These are phyloP conservation scores for Lactarius vividus DNA, from an alignment of 768 basidiomycete species.

Conservation along the genomic window DNA sequence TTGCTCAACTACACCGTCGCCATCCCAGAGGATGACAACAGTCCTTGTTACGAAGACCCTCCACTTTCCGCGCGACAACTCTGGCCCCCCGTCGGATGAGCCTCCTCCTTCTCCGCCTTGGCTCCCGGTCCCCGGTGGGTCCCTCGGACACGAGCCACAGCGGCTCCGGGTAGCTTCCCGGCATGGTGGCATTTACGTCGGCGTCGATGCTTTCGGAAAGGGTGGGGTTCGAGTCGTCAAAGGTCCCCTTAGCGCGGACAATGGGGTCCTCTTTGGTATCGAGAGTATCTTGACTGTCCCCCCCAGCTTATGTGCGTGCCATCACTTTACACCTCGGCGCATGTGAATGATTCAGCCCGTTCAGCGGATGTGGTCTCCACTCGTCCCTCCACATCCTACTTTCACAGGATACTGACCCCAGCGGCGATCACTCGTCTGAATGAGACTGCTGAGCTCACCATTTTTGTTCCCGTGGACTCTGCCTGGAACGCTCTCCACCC, in stretches of 20 bases:
- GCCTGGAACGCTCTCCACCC: conserved; percentile 80
- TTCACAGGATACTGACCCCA: conserved; percentile 66
- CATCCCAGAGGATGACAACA: conserved; percentile 42
- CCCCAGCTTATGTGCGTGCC: conserved; percentile 60
- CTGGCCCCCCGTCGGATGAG: conserved; percentile 60
- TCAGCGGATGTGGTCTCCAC: conserved; percentile 60
- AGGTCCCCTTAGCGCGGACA: conserved; percentile 53
- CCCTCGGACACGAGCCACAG: conserved; percentile 80
- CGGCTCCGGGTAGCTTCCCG: conserved; percentile 61
- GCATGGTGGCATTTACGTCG: conserved; percentile 53
- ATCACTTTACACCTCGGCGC: conserved; percentile 12
- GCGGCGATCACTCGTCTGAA: conserved; percentile 58
- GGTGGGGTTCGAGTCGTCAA: conserved; percentile 69
- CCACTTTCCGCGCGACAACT: conserved; percentile 60
- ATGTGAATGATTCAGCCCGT: conserved; percentile 1
- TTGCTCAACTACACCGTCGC: conserved; percentile 78
- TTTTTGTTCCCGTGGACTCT: conserved; percentile 84
- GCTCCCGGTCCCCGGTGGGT: conserved; percentile 80
- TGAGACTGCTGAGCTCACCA: conserved; percentile 67
- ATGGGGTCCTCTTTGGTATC: conserved; percentile 78
- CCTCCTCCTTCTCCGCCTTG: conserved; percentile 80
- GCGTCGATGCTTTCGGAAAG: conserved; percentile 76
- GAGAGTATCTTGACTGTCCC: conserved; percentile 74
- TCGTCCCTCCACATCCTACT: conserved; percentile 65
- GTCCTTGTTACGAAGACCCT: conserved; percentile 54